Base-by-base conservation (phyloP, 306 rosid species). In the Quercus robur region DNA sequence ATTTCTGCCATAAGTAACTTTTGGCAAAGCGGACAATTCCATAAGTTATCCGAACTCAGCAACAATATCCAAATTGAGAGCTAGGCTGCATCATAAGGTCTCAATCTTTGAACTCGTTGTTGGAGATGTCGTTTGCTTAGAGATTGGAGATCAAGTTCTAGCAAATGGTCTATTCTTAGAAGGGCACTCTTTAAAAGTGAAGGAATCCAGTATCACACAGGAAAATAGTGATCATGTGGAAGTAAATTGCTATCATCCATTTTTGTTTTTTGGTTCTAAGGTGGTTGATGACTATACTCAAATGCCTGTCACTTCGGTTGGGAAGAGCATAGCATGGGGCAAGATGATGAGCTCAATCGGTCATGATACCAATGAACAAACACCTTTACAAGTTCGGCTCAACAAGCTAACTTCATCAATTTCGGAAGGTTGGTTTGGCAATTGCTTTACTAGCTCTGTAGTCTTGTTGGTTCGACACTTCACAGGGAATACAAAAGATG, bases 231-330 rank as follows among this genome's bases (percentile, higher is more conserved):
- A 82, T 21, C 84, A 52, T 26, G 72, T 76, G 31, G 81, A 77
- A 49, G 66, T 80, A 13, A 23, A 86, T 69, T 10, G 7, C 33
- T 0, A 6, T 15, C 33, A 81, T 57, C 83, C 85, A 0, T 82
- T 86, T 71, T 67, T 86, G 82, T 26, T 79, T 54, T 86, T 82
- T 3, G 73, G 84, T 10, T 73, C 84, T 2, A 79, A 85, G 23
- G 86, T 80, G 25, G 80, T 7, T 1, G 80, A 76, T 55, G 82
- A 84, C 10, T 76, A 71, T 49, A 78, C 77, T 28, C 54, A 17
- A 14, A 82, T 85, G 76, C 74, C 80, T 13, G 82, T 86, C 6
- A 74, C 81, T 73, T 86, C 78, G 1, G 78, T 82, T 0, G 82
- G 89, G 56, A 68, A 67, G 84, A 82, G 69, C 71, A 80, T 81